phyloP scores from a whole-genome alignment of 2,329 filamentous ascomycete genomes.

The Drechslerella coelobrocha region DNA sequence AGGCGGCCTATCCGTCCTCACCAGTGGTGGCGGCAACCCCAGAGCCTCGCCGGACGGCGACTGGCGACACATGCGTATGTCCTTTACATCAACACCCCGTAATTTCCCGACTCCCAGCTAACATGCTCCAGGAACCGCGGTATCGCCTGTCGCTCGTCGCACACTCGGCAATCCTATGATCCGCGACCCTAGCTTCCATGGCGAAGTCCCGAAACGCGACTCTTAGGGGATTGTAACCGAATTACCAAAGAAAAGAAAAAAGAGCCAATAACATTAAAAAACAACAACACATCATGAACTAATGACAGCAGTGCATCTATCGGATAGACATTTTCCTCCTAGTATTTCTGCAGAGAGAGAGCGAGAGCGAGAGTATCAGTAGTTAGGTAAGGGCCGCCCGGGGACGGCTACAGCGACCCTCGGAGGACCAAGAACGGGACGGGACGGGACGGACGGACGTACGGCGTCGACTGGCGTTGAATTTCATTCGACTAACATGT shows the following conservation, averaged over 20 bases:
- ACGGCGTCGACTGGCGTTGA: conserved; percentile 41
- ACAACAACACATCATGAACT: conserved; percentile 16
- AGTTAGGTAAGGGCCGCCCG: no score
- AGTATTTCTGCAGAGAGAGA: conserved; percentile 2
- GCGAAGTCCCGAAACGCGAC: conserved; percentile 33
- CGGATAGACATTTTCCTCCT: conserved; percentile 8
- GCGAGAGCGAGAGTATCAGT: no score
- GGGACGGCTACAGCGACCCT: no score
- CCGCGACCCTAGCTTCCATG: conserved; percentile 48
- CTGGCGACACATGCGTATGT: conserved; percentile 45
- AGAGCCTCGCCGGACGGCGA: conserved; percentile 38
- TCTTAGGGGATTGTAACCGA: conserved; percentile 1
- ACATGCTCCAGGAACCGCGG: conserved; percentile 26
- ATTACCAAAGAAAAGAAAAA: neutral
- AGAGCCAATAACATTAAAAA: conserved; percentile 6
- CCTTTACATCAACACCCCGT: neutral
- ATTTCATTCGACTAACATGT: no score
- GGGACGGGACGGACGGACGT: no score
- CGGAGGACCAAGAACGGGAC: no score
- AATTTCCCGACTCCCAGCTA: conserved; percentile 3
- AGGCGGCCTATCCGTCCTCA: conserved; percentile 31
- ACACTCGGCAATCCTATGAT: conserved; percentile 44
- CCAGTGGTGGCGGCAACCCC: conserved; percentile 9
- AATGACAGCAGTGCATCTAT: conserved; percentile 12
- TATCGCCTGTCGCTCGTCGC: conserved; percentile 44